phyloP scores from a whole-genome alignment of 805 yeast species.

The Kurtzmaniella fragi region DNA sequence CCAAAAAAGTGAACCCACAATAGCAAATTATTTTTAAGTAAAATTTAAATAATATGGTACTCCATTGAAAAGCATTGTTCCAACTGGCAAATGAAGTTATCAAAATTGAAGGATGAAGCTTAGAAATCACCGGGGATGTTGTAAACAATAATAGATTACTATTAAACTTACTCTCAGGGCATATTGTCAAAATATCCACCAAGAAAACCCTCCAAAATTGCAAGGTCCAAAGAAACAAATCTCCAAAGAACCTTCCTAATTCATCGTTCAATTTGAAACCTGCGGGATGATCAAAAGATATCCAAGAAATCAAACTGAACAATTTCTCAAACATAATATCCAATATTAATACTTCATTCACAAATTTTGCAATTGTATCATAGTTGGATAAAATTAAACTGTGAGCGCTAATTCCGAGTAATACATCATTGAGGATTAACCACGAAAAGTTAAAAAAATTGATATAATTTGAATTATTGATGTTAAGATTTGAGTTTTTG shows the following conservation, averaged over 20 bases:
- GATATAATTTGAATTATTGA: constrained; percentile 54
- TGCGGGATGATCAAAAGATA: constrained; percentile 79
- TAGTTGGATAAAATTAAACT: constrained; percentile 36
- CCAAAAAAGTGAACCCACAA: constrained; percentile 58
- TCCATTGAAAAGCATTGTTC: background rate
- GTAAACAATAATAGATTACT: too few relatives aligned
- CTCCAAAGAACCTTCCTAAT: constrained; percentile 80
- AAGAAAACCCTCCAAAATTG: constrained; percentile 49
- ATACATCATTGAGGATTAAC: constrained; percentile 78
- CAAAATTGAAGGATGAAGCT: too few relatives aligned
- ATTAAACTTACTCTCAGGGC: too few relatives aligned
- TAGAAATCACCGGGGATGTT: too few relatives aligned
- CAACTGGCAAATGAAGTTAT: background rate
- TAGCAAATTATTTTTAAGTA: constrained; percentile 20
- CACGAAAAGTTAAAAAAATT: constrained; percentile 82
- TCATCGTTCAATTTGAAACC: constrained; percentile 90
- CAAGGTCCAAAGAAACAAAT: constrained; percentile 79
- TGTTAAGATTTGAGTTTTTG: constrained; percentile 31
- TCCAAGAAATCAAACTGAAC: constrained; percentile 54
- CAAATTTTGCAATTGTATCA: constrained; percentile 12
- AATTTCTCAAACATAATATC: constrained; percentile 42
- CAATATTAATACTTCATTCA: constrained; percentile 29
- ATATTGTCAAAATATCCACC: constrained; percentile 2
- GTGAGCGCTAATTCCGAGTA: constrained; percentile 63
- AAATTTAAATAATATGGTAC: constrained; percentile 1